Percentiles rank a stretch among this genome's conserved stretches.
phyloP scores from a whole-genome alignment of 164 flowering plant species.

The Macadamia integrifolia region DNA sequence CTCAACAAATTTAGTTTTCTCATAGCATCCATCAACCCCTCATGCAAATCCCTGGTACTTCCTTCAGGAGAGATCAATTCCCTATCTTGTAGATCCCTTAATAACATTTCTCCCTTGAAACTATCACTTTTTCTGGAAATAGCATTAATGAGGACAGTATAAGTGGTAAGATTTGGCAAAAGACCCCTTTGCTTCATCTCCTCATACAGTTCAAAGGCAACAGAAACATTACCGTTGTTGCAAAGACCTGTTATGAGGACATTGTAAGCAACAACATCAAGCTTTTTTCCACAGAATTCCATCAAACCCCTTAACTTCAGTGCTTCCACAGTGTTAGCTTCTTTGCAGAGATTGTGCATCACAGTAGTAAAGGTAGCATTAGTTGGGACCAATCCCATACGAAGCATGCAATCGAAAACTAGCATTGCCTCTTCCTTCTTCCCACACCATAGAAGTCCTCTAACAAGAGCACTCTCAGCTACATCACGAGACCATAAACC shows the following conservation, averaged over 20 bases:
- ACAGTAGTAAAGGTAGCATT: constrained; percentile 72
- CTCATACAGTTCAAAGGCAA: constrained; percentile 58
- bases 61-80: constrained; percentile 34
- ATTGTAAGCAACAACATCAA: constrained; percentile 63
- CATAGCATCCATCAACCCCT: constrained; percentile 31
- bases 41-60: constrained; percentile 21
- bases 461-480: constrained; percentile 73
- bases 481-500: constrained; percentile 38
- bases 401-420: constrained; percentile 51
- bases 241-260: constrained; percentile 72
- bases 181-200: constrained; percentile 66
- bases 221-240: constrained; percentile 31
- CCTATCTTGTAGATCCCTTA: constrained; percentile 50
- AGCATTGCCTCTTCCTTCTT: constrained; percentile 64
- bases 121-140: constrained; percentile 21
- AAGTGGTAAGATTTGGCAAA: constrained; percentile 52
- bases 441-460: constrained; percentile 68
- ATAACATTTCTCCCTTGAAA: constrained; percentile 34
- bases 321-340: constrained; percentile 43
- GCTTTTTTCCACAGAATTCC: constrained; percentile 44
- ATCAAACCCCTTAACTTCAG: constrained; percentile 39
- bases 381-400: constrained; percentile 47
- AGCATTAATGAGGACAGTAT: constrained; percentile 40
- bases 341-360: constrained; percentile 58
- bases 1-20: constrained; percentile 32